These are phyloP conservation scores for Collybiopsis luxurians DNA, from an alignment of 768 basidiomycete genomes.

Conservation along the genomic window DNA sequence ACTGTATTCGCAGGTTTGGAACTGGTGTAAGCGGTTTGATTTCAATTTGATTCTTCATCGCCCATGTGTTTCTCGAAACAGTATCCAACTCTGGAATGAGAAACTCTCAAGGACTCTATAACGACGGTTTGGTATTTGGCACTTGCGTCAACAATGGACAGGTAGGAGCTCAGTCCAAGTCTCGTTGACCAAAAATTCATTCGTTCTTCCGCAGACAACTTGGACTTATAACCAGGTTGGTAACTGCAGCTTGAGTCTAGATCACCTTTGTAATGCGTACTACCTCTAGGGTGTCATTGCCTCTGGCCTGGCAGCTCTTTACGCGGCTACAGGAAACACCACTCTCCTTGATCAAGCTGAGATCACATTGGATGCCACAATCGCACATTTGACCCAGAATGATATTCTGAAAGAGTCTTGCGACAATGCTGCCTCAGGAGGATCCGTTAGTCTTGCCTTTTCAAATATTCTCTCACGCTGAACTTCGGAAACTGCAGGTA, in stretches of 20 bases:
- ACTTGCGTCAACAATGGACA: conserved; percentile 21
- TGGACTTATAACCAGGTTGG: conserved; percentile 60
- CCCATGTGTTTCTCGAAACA: neutral
- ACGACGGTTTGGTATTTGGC: conserved; percentile 17
- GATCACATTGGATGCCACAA: conserved; percentile 51
- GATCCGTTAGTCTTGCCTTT: conserved; percentile 12
- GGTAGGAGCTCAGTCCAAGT: conserved; percentile 17
- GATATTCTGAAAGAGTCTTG: conserved; percentile 51
- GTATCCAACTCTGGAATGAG: conserved; percentile 24
- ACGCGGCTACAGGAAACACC: conserved; percentile 33
- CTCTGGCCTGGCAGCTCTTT: conserved; percentile 48
- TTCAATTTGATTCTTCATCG: neutral
- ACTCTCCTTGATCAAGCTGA: conserved; percentile 45
- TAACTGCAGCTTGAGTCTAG: neutral
- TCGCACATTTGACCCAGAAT: conserved; percentile 34
- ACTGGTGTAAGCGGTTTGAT: conserved; percentile 29
- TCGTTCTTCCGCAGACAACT: conserved; percentile 34
- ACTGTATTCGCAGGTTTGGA: conserved; percentile 22
- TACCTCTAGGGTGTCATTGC: conserved; percentile 49
- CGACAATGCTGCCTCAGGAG: conserved; percentile 39
- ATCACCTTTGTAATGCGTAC: neutral
- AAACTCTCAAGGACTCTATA: conserved; percentile 23
- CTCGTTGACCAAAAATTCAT: neutral
- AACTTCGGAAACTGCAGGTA: conserved; percentile 5
- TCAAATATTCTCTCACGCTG: neutral